Base-by-base conservation (phyloP, 2,329 filamentous ascomycete genomes). In the Claviceps purpurea region DNA sequence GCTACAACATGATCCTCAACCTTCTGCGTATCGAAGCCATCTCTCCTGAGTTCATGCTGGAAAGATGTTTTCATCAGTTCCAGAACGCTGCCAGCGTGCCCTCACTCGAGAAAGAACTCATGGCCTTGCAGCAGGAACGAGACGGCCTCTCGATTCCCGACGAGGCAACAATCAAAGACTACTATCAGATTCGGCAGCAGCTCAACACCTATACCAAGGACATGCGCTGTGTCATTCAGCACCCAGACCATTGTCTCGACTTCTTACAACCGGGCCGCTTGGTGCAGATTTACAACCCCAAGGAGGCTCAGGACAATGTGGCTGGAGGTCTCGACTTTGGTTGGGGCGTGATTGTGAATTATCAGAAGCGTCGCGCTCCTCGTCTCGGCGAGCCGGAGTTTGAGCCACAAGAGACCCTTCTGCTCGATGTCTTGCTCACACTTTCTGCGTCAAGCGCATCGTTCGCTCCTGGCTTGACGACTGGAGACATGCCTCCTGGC, bases 1-100 rank as follows among this genome's bases (percentile, higher is more conserved):
- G 93, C 37, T 98, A 98, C 75, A 98, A 98, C 72, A 98, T 98
- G 93, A 88, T 98, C 63, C 76, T 98, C 53, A 98, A 98, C 64
- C 71, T 98, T 55, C 84, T 97, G 68, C 81, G 93, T 69, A 91
- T 98, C n/a, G 93, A 98, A 66, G 91, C 89, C n/a, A 95, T 98
- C 49, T 97, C 90, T 8, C 93, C 94, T 2, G 91, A 98, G 62
- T 97, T 88, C 64, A 98, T 98, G 93, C 75, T 98, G n/a, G 90
- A 97, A 72, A 81, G 86, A 59, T 98, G 93, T 64, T 98, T 98
- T 73, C 94, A 88, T 68, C 93, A 98, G 68, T 98, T 98, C 70
- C 93, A 98, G 66, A 97, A 95, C 61, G 88, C 88, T 2, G 87
- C 91, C 11, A 89, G 85, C 59, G 89, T 96, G 8, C 86, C 87